Evolutionary conservation across 768 basidiomycete species (phyloP).

Genomic region (Hirschioporus abietinus): DNA sequence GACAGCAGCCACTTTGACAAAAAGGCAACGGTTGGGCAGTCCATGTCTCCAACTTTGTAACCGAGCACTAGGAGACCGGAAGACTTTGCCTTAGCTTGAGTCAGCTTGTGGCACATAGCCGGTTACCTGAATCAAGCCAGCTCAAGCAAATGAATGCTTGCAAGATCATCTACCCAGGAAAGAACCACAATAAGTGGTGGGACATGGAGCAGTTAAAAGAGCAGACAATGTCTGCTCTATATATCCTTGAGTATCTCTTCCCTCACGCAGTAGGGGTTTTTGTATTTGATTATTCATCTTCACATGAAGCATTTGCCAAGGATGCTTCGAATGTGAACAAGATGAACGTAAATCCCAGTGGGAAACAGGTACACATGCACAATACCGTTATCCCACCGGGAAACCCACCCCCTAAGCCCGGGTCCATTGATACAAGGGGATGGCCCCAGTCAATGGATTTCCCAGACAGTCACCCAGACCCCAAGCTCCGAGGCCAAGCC

Average conservation of each 20-base stretch:
- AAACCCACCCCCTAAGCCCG: constrained; percentile 15
- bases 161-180: constrained; percentile 24
- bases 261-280: constrained; percentile 17
- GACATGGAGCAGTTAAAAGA: constrained; percentile 18
- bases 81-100: constrained; percentile 12
- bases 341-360: constrained; percentile 22
- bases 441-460: constrained; percentile 17
- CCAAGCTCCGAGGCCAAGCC: constrained; percentile 13
- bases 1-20: constrained; percentile 23
- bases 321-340: constrained; percentile 23
- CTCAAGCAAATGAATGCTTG: constrained; percentile 14
- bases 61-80: constrained; percentile 13
- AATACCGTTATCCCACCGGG: constrained; percentile 17
- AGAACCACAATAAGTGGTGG: constrained; percentile 20
- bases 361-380: constrained; percentile 19
- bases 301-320: constrained; percentile 20
- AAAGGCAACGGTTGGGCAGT: constrained; percentile 20
- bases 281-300: constrained; percentile 24
- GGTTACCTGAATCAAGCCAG: constrained; percentile 9
- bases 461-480: constrained; percentile 6
- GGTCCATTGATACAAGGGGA: constrained; percentile 13
- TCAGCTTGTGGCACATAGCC: constrained; percentile 11
- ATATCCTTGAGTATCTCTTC: constrained; percentile 21
- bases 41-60: constrained; percentile 19
- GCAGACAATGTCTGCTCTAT: constrained; percentile 11